Base-by-base conservation (phyloP, 2,329 filamentous ascomycete genomes). In the Seiridium cupressi region DNA sequence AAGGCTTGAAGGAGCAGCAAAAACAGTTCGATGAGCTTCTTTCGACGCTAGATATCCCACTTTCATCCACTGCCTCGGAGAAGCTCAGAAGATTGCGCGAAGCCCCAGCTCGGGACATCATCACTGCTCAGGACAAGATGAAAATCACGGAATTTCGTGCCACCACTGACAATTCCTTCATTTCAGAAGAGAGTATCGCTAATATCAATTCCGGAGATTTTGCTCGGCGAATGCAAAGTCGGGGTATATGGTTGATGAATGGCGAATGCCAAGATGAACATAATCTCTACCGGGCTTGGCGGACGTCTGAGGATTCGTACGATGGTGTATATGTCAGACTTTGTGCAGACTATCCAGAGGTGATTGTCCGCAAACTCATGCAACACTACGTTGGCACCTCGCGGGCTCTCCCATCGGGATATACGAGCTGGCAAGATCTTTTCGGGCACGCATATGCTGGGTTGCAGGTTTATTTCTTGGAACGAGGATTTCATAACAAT, bases 1-100 rank as follows among this genome's bases (percentile, higher is more conserved):
- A 62, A 31, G 64, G 61, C 13, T 57, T 64, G 3, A n/a, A 44
- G 38, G 63, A 67, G 18, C 61, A 61, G 53, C 61, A 63, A 42
- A 56, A 59, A 34, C 61, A 63, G 32, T 63, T 63, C 35, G 59
- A 63, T 26, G 61, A 63, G 40, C 44, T 63, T 31, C n/a, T 59
- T 9, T 54, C 55, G 9, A 48, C 40, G 11, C 57, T 63, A 32
- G 56, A 53, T 10, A 60, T 63, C 38, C 51, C 56, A 13, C 38
- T 26, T 4, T 36, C 11, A 10, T 51, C 59, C 7, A 18, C 59
- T 4, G 42, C 38, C 3, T 38, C 42, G 35, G 55, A 51, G 7
- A 61, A 60, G 38, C 35, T 63, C 11, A n/a, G 44, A 8, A 38
- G 38, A 1, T 26, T 63, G 32, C 59, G 61, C 6, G 34, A 38